Base-by-base conservation (phyloP, 306 rosid species). In the Malus sylvestris region DNA sequence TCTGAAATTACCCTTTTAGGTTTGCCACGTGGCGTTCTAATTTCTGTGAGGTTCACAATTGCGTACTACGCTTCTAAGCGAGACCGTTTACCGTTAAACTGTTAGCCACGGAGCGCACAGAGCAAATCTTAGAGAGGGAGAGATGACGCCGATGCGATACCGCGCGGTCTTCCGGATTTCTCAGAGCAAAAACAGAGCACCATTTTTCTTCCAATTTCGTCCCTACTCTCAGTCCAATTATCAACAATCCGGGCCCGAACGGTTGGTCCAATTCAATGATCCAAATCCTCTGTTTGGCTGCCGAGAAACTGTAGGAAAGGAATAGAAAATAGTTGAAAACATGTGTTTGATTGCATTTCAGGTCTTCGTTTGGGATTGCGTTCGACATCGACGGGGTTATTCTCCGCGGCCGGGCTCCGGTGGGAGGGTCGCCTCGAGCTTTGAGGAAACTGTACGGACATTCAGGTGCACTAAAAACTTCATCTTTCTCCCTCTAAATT, bases 371-470 rank as follows among this genome's bases (percentile, higher is more conserved):
- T 19, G 85, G 82, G 62, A 82, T 82, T 52, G 82, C 85, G 27
- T 77, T 77, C 42, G 82, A 82, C 70, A 77, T 82, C 32, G 85
- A 82, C 52, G 85, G 82, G 2, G 85, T 82, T 19, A 66, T 82
- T 68, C 85, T 82, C 51, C 79, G 79, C 10, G 82, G 82, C 23
- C 76, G 76, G 42, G 76, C 32, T 27, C 79, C 85, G 14, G 70
- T 82, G 22, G 85, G 82, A 32, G 82, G 76, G 35, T 78, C 85
- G 68, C 69, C 79, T 25, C 85, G 22, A 61, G 85, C 85, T 77
- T 40, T 82, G 67, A 82, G 45, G 60, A 77, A 58, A 61, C 58
- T 82, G 76, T 82, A 60, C 6, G 76, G 76, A 78, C 62, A 45
- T 8, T 78, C 85, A 20, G 85, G 85, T 82, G 66, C 15, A 18